phyloP scores from a whole-genome alignment of 1,284 basidiomycete species.

The Naganishia sp. region DNA sequence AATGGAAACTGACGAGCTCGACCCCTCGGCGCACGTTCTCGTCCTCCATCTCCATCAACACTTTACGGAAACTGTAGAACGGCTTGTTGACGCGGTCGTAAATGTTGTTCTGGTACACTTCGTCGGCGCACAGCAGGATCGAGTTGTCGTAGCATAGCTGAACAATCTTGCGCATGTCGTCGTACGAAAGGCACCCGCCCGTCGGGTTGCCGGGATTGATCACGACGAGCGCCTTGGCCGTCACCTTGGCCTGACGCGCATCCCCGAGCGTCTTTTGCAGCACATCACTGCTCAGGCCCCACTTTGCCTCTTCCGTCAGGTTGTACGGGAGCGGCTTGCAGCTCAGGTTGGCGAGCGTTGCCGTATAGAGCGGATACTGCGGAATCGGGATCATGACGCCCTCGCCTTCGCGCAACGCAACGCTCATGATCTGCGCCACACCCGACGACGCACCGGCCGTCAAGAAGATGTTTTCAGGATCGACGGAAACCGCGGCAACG shows the following conservation, averaged over 20 bases:
- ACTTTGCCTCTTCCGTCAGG: slow-evolving; percentile 77
- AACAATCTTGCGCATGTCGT: slow-evolving; percentile 73
- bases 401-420: slow-evolving; percentile 48
- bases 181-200: slow-evolving; percentile 72
- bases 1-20: slow-evolving; percentile 89
- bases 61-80: slow-evolving; percentile 90
- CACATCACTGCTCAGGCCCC: slow-evolving; percentile 77
- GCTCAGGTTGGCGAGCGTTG: slow-evolving; percentile 80
- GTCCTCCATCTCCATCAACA: slow-evolving; percentile 66
- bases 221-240: slow-evolving; percentile 80
- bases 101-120: slow-evolving; percentile 92
- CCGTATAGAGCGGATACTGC: slow-evolving; percentile 96
- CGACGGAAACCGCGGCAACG: slow-evolving; percentile 61
- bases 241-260: slow-evolving; percentile 64
- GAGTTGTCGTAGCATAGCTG: slow-evolving; percentile 77
- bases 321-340: slow-evolving; percentile 86
- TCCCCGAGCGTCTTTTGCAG: slow-evolving; percentile 70
- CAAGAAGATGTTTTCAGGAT: slow-evolving; percentile 87
- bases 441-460: slow-evolving; percentile 92
- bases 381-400: slow-evolving; percentile 82
- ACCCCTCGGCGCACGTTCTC: slow-evolving; percentile 57
- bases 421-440: slow-evolving; percentile 75
- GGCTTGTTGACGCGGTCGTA: slow-evolving; percentile 66
- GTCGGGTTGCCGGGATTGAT: slow-evolving; percentile 98
- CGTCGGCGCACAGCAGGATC: slow-evolving; percentile 89